Base-by-base conservation (phyloP, 2,329 filamentous ascomycete species). In the Polychaeton citri region DNA sequence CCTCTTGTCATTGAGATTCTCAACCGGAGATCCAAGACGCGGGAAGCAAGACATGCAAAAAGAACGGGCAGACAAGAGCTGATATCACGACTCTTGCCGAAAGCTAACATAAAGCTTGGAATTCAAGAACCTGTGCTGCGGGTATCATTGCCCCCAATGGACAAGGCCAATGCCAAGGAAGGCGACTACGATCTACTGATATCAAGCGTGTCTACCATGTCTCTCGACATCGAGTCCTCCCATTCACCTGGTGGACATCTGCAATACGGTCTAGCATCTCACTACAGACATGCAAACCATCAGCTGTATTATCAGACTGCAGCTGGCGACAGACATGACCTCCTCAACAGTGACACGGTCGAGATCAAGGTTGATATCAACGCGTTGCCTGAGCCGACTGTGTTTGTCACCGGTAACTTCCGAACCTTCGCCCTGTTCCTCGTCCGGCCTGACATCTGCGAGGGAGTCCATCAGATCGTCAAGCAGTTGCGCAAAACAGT, bases 121-220 rank as follows among this genome's bases (percentile, higher is more conserved):
- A 81, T 98, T 61, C 90, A 98, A 52, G 90, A 98, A 55, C 90
- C 90, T 1, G 92, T 98, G 12, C 58, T 96, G 43, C 78, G 92
- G 47, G 87, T 98, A 44, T 77, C 87, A 6, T 66, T 98, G 4
- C 87, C 87, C 4, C 79, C 88, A 0, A 74, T 90, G 43, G 74
- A 80, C 41, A 58, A 65, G 4, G 54, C 55, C 3, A 59, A 62
- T 35, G 59, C 59, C 28, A 72, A 77, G 18, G 69, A 76, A 0
- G 83, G 86, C 41, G 87, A 96, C 45, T 96, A 90, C 47, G 90
- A 98, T 53, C 70, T 98, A 19, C 81, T 98, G 31, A 94, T 98
- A 33, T 94, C 85, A 1, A 90, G 86, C 2, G 84, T 94, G 8
- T 96, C 92, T 0, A 94, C 88, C 0, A 76, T 96, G 24, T 93